phyloP scores from a whole-genome alignment of 1,139 yeast species.

The Kodamaea ohmeri region DNA sequence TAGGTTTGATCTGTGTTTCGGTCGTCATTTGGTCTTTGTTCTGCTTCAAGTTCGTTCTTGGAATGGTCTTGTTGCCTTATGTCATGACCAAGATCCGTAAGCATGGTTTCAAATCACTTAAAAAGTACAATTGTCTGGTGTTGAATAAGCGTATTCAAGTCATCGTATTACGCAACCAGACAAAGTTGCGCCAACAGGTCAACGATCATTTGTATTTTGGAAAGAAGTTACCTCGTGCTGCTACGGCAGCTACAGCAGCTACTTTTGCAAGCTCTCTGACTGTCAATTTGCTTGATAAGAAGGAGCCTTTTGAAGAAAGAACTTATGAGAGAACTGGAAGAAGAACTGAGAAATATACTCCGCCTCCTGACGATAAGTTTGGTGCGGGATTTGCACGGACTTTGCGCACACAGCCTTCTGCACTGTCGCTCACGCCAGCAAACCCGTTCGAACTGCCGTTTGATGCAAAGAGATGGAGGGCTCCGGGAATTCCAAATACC shows the following conservation, averaged over 20 bases:
- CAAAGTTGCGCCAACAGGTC: slow-evolving; percentile 8
- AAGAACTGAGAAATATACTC: no score
- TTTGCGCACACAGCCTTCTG: slow-evolving; percentile 1
- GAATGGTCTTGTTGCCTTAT: slow-evolving; percentile 55
- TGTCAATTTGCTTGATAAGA: not conserved
- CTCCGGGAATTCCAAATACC: not conserved
- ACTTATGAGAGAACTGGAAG: not conserved
- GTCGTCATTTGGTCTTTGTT: slow-evolving; percentile 73
- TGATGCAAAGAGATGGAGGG: not conserved
- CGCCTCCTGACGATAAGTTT: not conserved
- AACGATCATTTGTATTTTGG: slow-evolving; percentile 8
- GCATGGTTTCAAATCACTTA: slow-evolving; percentile 40
- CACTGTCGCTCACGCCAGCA: slow-evolving; percentile 3
- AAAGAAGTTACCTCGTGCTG: slow-evolving; percentile 7
- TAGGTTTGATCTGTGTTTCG: slow-evolving; percentile 75
- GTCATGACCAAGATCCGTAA: slow-evolving; percentile 45
- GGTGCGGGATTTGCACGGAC: not conserved
- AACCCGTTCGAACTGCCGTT: not conserved
- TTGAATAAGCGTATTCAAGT: slow-evolving; percentile 55
- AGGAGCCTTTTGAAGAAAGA: not conserved
- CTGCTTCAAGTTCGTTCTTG: slow-evolving; percentile 57
- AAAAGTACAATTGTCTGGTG: slow-evolving; percentile 56
- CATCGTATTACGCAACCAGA: slow-evolving; percentile 37
- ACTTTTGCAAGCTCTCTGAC: not conserved
- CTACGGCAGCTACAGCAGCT: not conserved